A percentile compares a stretch with the other conserved stretches of the same genome.
These are phyloP conservation scores for Fimicolochytrium jonesii DNA, from an alignment of 192 early-diverging fungal species.

Conservation along the genomic window DNA sequence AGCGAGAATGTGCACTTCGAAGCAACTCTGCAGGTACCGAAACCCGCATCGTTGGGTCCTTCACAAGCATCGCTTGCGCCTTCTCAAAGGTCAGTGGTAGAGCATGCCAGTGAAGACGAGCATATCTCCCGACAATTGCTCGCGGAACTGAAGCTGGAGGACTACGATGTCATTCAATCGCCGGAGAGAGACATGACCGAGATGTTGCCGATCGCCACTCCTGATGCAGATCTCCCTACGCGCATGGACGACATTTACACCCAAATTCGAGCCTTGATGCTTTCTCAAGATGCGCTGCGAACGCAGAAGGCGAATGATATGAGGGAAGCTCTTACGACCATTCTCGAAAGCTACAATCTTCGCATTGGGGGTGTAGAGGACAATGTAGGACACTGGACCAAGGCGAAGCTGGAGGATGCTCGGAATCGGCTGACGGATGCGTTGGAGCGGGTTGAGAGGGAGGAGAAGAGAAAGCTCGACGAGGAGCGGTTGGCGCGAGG, in stretches of 20 bases:
- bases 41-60: neutral
- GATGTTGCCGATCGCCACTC: neutral
- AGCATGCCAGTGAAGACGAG: neutral
- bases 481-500: neutral
- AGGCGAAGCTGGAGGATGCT: constrained; percentile 18
- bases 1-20: too few species aligned
- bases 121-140: neutral
- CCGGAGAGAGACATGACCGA: neutral
- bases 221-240: constrained; percentile 4
- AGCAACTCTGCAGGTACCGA: too few species aligned
- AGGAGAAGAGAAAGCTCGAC: neutral
- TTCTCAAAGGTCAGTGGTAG: too few species aligned
- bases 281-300: constrained; percentile 20
- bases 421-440: constrained; percentile 15
- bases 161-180: constrained; percentile 3
- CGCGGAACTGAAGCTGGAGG: constrained; percentile 4
- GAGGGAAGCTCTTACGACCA: constrained; percentile 9
- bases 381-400: constrained; percentile 6
- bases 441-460: constrained; percentile 2
- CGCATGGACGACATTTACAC: constrained; percentile 19
- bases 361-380: constrained; percentile 12
- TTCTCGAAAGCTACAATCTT: constrained; percentile 8
- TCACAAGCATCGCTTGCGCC: neutral
- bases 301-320: constrained; percentile 17
- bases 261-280: constrained; percentile 15